Conservation (phyloP, 345 rosid genomes). For the Syzygium grande region DNA sequence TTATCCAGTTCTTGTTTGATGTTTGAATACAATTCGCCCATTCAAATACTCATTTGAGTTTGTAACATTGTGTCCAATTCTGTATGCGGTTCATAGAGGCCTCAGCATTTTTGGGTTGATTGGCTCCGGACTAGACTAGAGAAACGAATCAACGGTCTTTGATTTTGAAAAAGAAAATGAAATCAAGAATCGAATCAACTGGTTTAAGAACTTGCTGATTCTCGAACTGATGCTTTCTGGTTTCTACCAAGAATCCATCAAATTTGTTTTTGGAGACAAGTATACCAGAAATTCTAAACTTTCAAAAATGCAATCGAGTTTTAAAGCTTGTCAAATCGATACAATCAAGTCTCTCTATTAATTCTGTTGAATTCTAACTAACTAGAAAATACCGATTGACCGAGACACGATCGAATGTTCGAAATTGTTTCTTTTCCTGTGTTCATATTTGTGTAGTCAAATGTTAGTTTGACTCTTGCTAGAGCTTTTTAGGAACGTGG, state of each 20-base stretch:
- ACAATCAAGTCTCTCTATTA: not conserved
- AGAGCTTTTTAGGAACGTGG: not conserved
- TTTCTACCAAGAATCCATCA: accelerated
- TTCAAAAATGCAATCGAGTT: not conserved
- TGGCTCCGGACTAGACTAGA: not conserved
- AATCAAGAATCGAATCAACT: not conserved
- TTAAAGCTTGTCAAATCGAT: accelerated
- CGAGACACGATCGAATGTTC: accelerated
- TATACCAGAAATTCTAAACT: not conserved
- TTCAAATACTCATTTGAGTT: not conserved
- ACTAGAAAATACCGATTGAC: not conserved
- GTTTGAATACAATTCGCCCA: not conserved
- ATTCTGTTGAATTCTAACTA: not conserved
- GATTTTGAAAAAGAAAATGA: not conserved
- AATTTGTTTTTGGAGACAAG: not conserved
- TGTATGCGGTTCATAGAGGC: not conserved
- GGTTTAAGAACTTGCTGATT: not conserved
- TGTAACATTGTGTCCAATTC: not conserved
- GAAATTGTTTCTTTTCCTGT: not conserved
- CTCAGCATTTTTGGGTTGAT: not conserved
- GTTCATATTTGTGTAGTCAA: not conserved
- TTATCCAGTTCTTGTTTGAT: not conserved
- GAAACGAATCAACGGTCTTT: not conserved
- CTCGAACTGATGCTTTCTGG: not conserved
- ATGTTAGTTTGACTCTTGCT: too few relatives aligned